Evolutionary conservation across 2,329 filamentous ascomycete genomes (phyloP), one percentile per base, ranked within the genome.

Genomic region (Diaporthe humulicola): DNA sequence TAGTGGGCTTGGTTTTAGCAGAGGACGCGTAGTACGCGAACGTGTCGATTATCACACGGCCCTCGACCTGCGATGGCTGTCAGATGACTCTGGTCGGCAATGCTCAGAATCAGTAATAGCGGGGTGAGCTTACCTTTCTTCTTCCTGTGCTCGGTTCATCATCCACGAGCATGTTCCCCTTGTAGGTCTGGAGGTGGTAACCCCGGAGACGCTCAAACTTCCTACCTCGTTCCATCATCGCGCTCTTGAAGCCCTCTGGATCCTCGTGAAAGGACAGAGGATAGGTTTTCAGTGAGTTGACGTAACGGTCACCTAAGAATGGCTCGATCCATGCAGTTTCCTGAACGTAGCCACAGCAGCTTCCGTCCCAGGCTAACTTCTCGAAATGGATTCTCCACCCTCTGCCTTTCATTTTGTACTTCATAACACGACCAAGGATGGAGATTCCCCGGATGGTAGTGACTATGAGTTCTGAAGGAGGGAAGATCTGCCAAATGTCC

Each of bases 401-500:
- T 2, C 2, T 7, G 2, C 33, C 4, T n/a, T n/a, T 33, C 25
- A 8, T 48, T 25, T 66, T 15, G 40, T 33, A 48, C 25, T 48
- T 45, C 40, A n/a, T 42, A n/a, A 66, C 40, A 2, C 17, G 28
- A 15, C 40, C 60, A 4, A 48, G 60, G n/a, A 8, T 2, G 9
- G 40, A 40, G 4, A 66, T 6, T 22, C 28, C 40, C 9, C 40
- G 17, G 4, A 17, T 45, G 19, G 10, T 33, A 1, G 25, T 48
- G 60, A 66, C 25, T 8, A 48, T 33, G 19, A 48, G 40, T 64
- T 64, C 58, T 30, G 58, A 64, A 45, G 38, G 40, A 15, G 58
- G 58, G 30, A 64, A 45, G 38, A 64, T 45, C 25, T 64, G 58
- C 58, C 58, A 64, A 19, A 64, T n/a, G 4, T 64, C 36, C 38